phyloP scores from a whole-genome alignment of 2,329 filamentous ascomycete species.

The Aspergillus oerlinghausenensis region DNA sequence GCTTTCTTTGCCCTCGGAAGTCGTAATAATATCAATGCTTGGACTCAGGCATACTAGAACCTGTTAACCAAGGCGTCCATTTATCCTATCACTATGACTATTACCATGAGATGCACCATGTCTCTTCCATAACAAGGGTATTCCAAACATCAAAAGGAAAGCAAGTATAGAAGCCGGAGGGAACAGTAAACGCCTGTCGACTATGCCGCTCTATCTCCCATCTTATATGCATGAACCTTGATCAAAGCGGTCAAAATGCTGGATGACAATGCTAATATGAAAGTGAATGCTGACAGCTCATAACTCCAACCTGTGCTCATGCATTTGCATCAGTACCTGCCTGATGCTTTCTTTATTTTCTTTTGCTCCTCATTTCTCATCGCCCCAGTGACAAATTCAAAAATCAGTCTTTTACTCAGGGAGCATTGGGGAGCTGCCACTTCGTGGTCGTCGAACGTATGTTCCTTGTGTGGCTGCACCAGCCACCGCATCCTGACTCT shows the following conservation, averaged over 20 bases:
- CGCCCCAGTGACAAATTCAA: neutral
- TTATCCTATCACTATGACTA: too few relatives aligned
- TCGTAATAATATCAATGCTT: too few relatives aligned
- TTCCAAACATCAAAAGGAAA: neutral
- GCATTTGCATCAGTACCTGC: neutral
- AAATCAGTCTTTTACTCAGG: neutral
- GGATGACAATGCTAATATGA: neutral
- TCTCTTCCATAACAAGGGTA: neutral
- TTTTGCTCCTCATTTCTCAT: neutral
- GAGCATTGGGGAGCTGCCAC: constrained; percentile 18
- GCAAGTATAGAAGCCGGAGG: neutral
- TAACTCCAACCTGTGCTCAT: neutral
- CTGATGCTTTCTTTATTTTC: neutral
- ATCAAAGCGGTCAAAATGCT: too few relatives aligned
- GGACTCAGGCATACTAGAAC: too few relatives aligned
- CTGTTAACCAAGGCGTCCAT: too few relatives aligned
- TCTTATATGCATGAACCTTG: neutral
- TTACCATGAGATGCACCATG: too few relatives aligned
- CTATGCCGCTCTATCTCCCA: neutral
- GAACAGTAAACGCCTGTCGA: neutral
- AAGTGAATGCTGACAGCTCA: neutral
- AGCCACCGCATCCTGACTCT: constrained; percentile 17
- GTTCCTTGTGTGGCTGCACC: constrained; percentile 14
- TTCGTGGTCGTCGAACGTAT: constrained; percentile 21
- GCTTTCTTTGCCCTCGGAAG: too few relatives aligned